These are phyloP conservation scores for Globisporangium orthogonon DNA, from an alignment of 352 stramenopile species.

Conservation along the genomic window DNA sequence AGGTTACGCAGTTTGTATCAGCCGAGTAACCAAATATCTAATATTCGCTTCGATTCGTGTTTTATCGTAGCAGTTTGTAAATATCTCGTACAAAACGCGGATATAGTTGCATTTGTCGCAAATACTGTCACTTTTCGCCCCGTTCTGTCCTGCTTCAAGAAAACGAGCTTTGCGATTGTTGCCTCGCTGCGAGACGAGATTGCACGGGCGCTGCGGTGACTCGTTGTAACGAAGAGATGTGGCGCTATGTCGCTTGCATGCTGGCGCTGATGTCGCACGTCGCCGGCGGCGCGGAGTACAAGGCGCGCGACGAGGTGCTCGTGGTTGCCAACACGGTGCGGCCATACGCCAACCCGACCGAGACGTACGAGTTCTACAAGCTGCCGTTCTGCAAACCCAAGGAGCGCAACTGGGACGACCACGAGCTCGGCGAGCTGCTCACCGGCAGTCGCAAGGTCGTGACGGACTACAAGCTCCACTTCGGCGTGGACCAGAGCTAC, in stretches of 20 bases:
- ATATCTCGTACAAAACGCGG: no score
- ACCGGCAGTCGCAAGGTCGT: constrained; percentile 92
- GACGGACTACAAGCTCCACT: constrained; percentile 80
- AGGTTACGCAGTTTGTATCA: no score
- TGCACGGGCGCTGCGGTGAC: no score
- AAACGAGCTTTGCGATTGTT: no score
- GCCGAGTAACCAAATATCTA: no score
- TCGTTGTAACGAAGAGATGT: no score
- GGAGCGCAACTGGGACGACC: constrained; percentile 82
- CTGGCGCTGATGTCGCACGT: neutral
- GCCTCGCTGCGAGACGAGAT: no score
- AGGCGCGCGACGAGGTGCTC: constrained; percentile 56
- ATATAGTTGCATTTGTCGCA: no score
- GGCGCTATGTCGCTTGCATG: neutral
- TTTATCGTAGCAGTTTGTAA: no score
- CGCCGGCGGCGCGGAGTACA: constrained; percentile 21
- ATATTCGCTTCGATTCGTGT: no score
- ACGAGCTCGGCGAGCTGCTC: constrained; percentile 93
- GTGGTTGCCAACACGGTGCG: constrained; percentile 79
- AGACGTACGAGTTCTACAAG: constrained; percentile 99
- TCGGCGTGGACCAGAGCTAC: constrained; percentile 79
- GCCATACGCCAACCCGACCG: constrained; percentile 96
- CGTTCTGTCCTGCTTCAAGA: no score
- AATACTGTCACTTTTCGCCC: no score
- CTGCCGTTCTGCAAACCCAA: constrained; percentile 93